Evolutionary conservation across 306 rosid species (phyloP), one percentile per base, ranked within the genome.

Genomic region (Inga oerstediana): DNA sequence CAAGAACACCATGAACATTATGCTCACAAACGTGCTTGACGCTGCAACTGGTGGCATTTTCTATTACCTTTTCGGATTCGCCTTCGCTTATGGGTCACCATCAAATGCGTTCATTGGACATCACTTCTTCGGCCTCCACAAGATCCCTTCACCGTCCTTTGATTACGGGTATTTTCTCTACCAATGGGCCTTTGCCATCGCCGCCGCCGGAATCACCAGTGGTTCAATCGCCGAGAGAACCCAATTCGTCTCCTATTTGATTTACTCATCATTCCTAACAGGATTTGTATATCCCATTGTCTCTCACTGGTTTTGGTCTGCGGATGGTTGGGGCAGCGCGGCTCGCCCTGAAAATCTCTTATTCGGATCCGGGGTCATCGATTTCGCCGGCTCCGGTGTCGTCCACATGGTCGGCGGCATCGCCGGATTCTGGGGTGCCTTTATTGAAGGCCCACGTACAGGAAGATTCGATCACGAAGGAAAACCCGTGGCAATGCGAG

Each of bases 281-380:
- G 92, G 92, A 2, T 81, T 85, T 32, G 87, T 89, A 3, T 89
- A 87, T 49, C 92, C 92, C 0, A 73, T 85, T 10, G 91, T 85
- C 14, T 81, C 90, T 24, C 93, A 90, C 59, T 90, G 91, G 90
- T 88, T 90, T 41, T 90, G 93, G 93, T 90, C 93, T 3, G 7
- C 74, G 1, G 88, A 89, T 27, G 91, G 93, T 7, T 90, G 89
- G 90, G 93, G 84, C 0, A 88, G 93, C 54, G 78, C 91, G 12
- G 37, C 86, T 3, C 56, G 85, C 5, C 0, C 88, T 11, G 71
- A 79, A 0, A 78, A 80, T n/a, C 83, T 86, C 7, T 59, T 90
- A 32, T 90, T 90, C 61, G 88, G 86, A 5, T 83, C 89, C 1
- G 91, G 91, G 8, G 93, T 88, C 20, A 86, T 90, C 64, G 93